Evolutionary conservation across 805 yeast species (phyloP), one percentile per base, ranked within the genome.

Genomic region (Metschnikowia aberdeeniae): DNA sequence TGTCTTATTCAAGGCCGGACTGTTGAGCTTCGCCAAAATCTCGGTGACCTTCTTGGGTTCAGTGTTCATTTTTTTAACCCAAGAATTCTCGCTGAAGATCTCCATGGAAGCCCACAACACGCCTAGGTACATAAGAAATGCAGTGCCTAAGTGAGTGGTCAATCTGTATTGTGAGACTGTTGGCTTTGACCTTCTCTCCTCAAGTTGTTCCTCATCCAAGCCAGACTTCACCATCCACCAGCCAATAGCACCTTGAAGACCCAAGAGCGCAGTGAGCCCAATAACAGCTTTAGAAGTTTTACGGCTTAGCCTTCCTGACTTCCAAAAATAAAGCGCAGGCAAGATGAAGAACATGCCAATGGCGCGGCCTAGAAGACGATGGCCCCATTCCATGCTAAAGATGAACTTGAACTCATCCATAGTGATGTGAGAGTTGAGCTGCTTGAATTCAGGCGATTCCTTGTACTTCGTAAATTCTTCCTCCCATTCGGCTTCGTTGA

Each of bases 181-280:
- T n/a, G 99, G 99, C 61, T 92, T 95, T 0, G 96, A 82, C 37
- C 79, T 85, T 62, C 96, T 78, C 53, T 84, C 89, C 19, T 76
- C 77, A 39, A 93, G 70, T 59, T 84, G 84, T 36, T 83, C 76
- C 58, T 84, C 85, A 61, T 89, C 95, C 45, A 93, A 75, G 27
- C 99, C 99, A 8, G 97, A 88, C 58, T 86, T 82, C 42, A 93
- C 99, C 99, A 93, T 93, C 99, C 99, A 93, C 99, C 99, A 93
- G 28, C 99, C 99, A 54, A 93, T 84, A 43, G 84, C 86, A 43
- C 99, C 99, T 72, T 93, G 99, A 39, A 93, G 69, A 9, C 96
- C 99, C 46, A 93, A 74, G 42, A 93, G 68, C 0, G 76, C 81
- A 34, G 95, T 78, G 37, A 93, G 77, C 1, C 87, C 87, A 17